Evolutionary conservation across 139 green algal genomes (phyloP).

Genomic region (Micromonas commoda): DNA sequence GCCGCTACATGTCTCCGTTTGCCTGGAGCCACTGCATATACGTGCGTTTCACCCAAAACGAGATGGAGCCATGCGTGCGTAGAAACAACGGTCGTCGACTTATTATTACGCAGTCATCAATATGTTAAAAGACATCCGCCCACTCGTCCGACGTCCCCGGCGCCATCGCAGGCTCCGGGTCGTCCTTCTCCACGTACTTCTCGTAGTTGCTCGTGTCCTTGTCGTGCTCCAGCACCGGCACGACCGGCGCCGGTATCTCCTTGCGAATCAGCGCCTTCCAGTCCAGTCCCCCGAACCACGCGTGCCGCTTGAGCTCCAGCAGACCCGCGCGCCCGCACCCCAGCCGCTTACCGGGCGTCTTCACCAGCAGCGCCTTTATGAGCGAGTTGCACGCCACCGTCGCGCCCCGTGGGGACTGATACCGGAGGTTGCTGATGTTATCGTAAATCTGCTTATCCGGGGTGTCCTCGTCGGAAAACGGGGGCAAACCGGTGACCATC

Average conservation of each 20-base stretch:
- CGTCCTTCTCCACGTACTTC: constrained; percentile 26
- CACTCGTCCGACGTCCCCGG: constrained; percentile 22
- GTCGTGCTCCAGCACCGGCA: constrained; percentile 10
- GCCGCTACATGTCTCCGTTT: too few species aligned
- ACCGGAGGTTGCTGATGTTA: constrained; percentile 53
- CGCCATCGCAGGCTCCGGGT: not conserved
- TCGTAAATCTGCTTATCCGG: constrained; percentile 36
- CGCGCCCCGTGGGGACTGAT: constrained; percentile 43
- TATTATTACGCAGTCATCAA: not conserved
- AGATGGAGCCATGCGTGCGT: too few species aligned
- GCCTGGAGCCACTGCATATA: too few species aligned
- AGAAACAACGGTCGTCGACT: too few species aligned
- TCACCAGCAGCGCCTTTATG: constrained; percentile 46
- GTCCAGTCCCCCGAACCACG: constrained; percentile 57
- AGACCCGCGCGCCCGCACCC: constrained; percentile 33
- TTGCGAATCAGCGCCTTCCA: constrained; percentile 50
- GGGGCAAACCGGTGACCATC: constrained; percentile 26
- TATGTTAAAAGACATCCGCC: not conserved
- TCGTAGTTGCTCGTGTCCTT: constrained; percentile 30
- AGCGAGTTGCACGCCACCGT: constrained; percentile 44
- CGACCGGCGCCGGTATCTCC: not conserved
- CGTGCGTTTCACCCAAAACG: too few species aligned
- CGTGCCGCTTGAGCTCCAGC: constrained; percentile 51
- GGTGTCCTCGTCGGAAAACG: constrained; percentile 55
- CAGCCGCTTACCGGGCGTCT: constrained; percentile 39